Conservation (phyloP, 192 early-diverging fungal genomes). For the Coemansia sp. region DNA sequence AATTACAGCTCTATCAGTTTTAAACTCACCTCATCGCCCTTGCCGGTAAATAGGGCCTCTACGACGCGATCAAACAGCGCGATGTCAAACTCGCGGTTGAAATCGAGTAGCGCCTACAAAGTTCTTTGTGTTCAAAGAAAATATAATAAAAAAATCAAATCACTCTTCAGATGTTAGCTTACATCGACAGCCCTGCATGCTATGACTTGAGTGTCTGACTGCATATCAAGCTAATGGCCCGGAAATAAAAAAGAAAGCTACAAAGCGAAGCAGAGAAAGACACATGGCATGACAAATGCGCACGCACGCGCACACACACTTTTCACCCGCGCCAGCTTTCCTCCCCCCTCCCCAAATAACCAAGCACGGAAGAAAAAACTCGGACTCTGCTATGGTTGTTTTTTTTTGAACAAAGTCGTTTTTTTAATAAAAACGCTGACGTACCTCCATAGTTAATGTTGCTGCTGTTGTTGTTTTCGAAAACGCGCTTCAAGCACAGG, state of each 20-base stretch:
- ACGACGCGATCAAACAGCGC: constrained; percentile 88
- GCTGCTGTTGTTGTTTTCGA: not conserved
- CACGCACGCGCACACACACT: not conserved
- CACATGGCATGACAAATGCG: not conserved
- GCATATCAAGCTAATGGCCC: not conserved
- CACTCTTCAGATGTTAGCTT: not conserved
- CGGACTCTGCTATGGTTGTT: too few relatives aligned
- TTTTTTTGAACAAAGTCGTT: too few relatives aligned
- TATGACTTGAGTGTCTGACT: not conserved
- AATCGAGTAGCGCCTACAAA: constrained; percentile 78
- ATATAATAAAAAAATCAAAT: not conserved
- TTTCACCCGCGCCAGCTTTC: not conserved
- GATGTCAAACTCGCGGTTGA: constrained; percentile 84
- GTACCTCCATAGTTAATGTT: not conserved
- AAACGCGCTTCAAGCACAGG: not conserved
- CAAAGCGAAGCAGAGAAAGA: not conserved
- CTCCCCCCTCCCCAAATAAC: not conserved
- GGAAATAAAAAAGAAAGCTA: not conserved
- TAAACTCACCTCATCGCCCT: constrained; percentile 71
- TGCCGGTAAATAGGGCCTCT: constrained; percentile 71
- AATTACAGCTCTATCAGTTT: not conserved
- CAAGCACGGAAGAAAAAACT: too few relatives aligned
- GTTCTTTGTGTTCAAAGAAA: not conserved
- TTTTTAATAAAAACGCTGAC: not conserved
- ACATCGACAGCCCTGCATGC: not conserved